phyloP scores from a whole-genome alignment of 2,329 filamentous ascomycete species.

The Phoma sp. region DNA sequence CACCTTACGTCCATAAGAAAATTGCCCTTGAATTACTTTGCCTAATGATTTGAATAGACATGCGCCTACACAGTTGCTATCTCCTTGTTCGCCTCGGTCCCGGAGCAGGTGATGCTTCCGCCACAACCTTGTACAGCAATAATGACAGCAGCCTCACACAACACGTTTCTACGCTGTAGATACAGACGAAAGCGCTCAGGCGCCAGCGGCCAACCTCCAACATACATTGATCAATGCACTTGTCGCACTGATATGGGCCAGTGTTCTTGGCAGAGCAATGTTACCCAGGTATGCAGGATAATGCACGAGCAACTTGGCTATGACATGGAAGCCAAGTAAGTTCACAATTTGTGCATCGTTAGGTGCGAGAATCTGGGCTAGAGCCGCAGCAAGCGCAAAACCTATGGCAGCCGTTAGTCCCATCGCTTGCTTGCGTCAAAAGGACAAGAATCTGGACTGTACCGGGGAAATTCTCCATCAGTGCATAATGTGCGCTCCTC shows the following conservation, averaged over 20 bases:
- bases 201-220: constrained; percentile 28
- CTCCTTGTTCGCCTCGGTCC: too few relatives aligned
- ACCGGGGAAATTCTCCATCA: constrained; percentile 35
- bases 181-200: not conserved
- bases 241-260: constrained; percentile 29
- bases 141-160: too few relatives aligned
- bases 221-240: constrained; percentile 31
- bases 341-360: constrained; percentile 31
- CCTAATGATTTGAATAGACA: too few relatives aligned
- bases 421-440: too few relatives aligned
- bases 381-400: constrained; percentile 29
- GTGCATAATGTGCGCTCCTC: constrained; percentile 29
- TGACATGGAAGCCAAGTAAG: constrained; percentile 29
- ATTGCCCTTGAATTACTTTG: too few relatives aligned
- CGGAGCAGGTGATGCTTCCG: too few relatives aligned
- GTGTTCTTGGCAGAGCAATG: constrained; percentile 22
- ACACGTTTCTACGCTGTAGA: not conserved
- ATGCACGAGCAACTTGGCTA: constrained; percentile 29
- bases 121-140: too few relatives aligned
- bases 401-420: not conserved
- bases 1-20: too few relatives aligned
- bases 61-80: too few relatives aligned
- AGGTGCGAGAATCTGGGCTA: constrained; percentile 28
- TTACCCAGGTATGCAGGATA: constrained; percentile 31
- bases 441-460: not conserved